Base-by-base conservation (phyloP, 2,329 filamentous ascomycete species). In the Neonectria punicea region DNA sequence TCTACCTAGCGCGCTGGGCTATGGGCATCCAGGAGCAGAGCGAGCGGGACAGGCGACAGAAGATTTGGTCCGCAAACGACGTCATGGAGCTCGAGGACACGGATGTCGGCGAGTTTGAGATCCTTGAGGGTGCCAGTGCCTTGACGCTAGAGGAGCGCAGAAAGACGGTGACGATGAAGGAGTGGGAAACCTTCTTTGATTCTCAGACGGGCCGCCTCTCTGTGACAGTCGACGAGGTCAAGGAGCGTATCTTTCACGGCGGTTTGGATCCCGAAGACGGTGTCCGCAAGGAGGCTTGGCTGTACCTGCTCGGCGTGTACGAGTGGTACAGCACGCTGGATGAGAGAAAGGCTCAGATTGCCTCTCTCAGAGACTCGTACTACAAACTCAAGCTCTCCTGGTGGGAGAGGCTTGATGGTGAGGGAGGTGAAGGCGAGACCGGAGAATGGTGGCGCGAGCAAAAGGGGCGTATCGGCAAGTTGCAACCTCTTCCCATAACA, bases 1-100 rank as follows among this genome's bases (percentile, higher is more conserved):
- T 99, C 65, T 99, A 99, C 76, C 85, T 99, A 43, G 96, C 96
- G 22, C 87, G 96, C 68, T 99, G 96, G 96, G 96, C 96, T 2
- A 98, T 99, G 96, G 94, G 94, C 8, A 97, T 99, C 69, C 94
- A 96, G 0, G 97, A 99, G 78, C 96, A 99, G 81, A 95, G 94
- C 73, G 96, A 99, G 75, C 86, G 90, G 43, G 96, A 99, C 73
- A 85, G 91, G 25, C 92, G 90, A 56, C 92, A 94, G 78, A 86
- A 94, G 51, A 94, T 97, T 75, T 99, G 94, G 92, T 98, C 94
- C 0, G 95, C 93, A 1, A 90, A 90, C 69, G 96, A 99, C 80
- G 92, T 98, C 4, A 84, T 98, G 73, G 94, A 97, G 74, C 92
- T 97, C 77, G 97, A 99, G 77, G 92, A 98, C 70, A 98, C 93